These are phyloP conservation scores for Kluyveromyces lactis DNA, from an alignment of 805 yeast species.

Conservation along the genomic window DNA sequence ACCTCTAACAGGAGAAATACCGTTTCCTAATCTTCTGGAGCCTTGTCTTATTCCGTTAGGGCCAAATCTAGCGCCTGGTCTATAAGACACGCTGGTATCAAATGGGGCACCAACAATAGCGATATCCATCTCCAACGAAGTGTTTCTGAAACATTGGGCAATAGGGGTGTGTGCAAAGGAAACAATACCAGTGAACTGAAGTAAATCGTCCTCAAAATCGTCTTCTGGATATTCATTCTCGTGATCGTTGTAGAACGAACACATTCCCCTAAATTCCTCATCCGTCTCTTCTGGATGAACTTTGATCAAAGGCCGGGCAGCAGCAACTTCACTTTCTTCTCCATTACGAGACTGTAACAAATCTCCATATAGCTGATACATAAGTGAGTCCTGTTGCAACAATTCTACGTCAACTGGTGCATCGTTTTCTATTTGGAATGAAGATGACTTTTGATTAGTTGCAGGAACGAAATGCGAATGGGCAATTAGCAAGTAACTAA, in stretches of 20 bases:
- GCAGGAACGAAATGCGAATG: too few species aligned
- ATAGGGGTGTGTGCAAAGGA: conserved; percentile 12
- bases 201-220: conserved; percentile 8
- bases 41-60: conserved; percentile 44
- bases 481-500: too few species aligned
- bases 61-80: conserved; percentile 55
- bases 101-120: conserved; percentile 55
- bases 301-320: background rate
- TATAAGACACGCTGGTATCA: conserved; percentile 46
- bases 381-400: background rate
- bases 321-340: background rate
- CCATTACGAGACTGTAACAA: conserved; percentile 7
- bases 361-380: conserved; percentile 10
- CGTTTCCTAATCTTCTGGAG: conserved; percentile 38
- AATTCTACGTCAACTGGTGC: too few species aligned
- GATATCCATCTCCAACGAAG: conserved; percentile 30
- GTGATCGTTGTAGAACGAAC: conserved; percentile 11
- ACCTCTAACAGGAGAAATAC: conserved; percentile 35
- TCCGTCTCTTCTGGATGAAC: conserved; percentile 7
- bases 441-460: too few species aligned
- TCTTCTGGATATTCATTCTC: conserved; percentile 9
- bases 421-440: too few species aligned
- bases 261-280: conserved; percentile 10
- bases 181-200: conserved; percentile 11
- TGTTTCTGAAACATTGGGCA: conserved; percentile 10